phyloP scores from a whole-genome alignment of 192 early-diverging fungal species.

The Linnemannia elongata region DNA sequence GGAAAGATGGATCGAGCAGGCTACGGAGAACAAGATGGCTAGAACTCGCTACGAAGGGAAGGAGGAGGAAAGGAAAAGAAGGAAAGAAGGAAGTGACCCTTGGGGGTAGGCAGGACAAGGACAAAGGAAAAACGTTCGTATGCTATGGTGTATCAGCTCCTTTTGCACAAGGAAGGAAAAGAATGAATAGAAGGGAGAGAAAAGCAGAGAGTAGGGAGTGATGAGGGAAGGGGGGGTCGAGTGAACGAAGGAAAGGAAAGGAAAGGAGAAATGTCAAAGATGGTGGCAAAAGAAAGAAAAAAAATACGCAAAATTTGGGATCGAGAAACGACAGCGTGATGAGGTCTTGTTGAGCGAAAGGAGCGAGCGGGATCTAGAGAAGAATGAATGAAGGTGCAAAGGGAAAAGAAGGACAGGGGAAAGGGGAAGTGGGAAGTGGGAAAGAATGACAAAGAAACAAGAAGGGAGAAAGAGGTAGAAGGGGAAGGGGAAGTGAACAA shows the following conservation, averaged over 20 bases:
- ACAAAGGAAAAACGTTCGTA: not conserved
- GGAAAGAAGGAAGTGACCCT: not conserved
- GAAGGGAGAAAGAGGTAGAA: not conserved
- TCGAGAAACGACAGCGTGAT: not conserved
- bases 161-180: not conserved
- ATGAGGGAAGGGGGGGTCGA: not conserved
- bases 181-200: not conserved
- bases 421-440: not conserved
- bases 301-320: not conserved
- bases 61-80: conserved; percentile 6
- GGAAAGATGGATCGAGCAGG: not conserved
- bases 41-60: too few species aligned
- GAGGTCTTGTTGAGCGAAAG: not conserved
- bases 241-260: not conserved
- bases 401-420: not conserved
- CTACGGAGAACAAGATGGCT: not conserved
- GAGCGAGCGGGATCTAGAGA: not conserved
- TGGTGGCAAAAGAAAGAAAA: not conserved
- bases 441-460: not conserved
- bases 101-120: not conserved
- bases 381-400: not conserved
- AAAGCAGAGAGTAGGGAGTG: not conserved
- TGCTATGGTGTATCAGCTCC: not conserved
- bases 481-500: not conserved
- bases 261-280: not conserved